Evolutionary conservation across 1,139 yeast genomes (phyloP).

Genomic region (Geotrichum aggregatum): DNA sequence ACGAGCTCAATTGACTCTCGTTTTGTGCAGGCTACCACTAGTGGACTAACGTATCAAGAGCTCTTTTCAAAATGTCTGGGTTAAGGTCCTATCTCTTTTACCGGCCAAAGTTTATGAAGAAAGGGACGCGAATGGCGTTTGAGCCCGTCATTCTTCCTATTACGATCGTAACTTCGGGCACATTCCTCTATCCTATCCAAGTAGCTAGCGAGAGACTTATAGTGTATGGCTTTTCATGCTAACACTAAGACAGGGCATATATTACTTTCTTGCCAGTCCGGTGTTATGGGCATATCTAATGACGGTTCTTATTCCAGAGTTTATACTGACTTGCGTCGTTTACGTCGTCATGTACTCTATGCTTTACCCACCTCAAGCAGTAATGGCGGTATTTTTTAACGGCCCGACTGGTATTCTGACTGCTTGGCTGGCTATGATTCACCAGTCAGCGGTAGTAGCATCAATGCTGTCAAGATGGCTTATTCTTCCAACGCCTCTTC

Average conservation of each 20-base stretch:
- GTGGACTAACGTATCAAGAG: not conserved
- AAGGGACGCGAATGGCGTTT: slow-evolving; percentile 7
- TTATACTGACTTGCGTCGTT: slow-evolving; percentile 45
- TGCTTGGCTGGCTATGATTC: slow-evolving; percentile 53
- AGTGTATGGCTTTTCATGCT: not conserved
- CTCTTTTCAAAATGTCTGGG: slow-evolving; percentile 3
- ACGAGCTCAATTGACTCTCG: not conserved
- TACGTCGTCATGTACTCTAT: slow-evolving; percentile 43
- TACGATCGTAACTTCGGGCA: slow-evolving; percentile 32
- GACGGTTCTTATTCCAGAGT: slow-evolving; percentile 50
- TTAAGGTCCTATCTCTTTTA: not conserved
- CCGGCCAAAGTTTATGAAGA: slow-evolving; percentile 14
- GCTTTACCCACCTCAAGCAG: slow-evolving; percentile 50
- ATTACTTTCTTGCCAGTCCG: slow-evolving; percentile 46
- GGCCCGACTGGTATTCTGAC: slow-evolving; percentile 55
- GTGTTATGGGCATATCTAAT: slow-evolving; percentile 52
- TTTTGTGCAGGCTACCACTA: not conserved
- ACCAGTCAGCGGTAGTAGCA: slow-evolving; percentile 51
- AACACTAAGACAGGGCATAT: slow-evolving; percentile 41
- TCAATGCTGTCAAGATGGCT: slow-evolving; percentile 48
- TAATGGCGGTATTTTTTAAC: slow-evolving; percentile 46
- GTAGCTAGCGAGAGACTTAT: slow-evolving; percentile 17
- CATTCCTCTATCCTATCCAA: slow-evolving; percentile 32
- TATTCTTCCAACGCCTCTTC: slow-evolving; percentile 57
- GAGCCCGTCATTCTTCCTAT: slow-evolving; percentile 29